These are phyloP conservation scores for Mangifera indica DNA, from an alignment of 345 rosid species.

Conservation along the genomic window DNA sequence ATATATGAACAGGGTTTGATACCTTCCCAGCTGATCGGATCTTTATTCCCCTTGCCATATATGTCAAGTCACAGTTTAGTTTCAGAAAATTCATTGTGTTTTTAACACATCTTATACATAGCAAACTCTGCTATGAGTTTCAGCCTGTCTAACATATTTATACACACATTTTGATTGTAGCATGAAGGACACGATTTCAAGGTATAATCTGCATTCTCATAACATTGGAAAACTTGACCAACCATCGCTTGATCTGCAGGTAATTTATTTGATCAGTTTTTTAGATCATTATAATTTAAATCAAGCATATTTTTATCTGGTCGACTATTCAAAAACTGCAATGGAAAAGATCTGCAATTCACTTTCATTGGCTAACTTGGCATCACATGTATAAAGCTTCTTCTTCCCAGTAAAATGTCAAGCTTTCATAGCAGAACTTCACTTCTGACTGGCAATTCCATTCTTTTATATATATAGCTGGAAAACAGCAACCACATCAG, in stretches of 20 bases:
- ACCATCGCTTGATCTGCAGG: slow-evolving; percentile 65
- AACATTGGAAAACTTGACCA: slow-evolving; percentile 41
- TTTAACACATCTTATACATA: neutral
- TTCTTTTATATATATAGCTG: slow-evolving; percentile 33
- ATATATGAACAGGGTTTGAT: too few relatives aligned
- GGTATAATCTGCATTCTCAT: slow-evolving; percentile 46
- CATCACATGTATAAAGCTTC: neutral
- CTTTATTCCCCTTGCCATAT: neutral
- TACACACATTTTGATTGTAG: slow-evolving; percentile 27
- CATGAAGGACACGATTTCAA: slow-evolving; percentile 45
- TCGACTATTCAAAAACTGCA: too few relatives aligned
- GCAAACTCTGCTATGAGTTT: neutral
- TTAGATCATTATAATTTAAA: neutral
- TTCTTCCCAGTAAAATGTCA: neutral
- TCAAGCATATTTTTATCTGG: neutral
- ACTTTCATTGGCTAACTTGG: neutral
- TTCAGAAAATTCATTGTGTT: neutral
- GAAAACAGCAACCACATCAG: slow-evolving; percentile 40
- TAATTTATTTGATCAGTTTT: neutral
- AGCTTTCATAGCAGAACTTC: neutral
- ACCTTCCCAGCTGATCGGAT: too few relatives aligned
- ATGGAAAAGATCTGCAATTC: neutral
- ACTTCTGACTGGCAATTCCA: neutral
- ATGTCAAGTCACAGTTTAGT: too few relatives aligned
- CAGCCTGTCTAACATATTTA: neutral